Evolutionary conservation across 768 basidiomycete genomes (phyloP).

Genomic region (Kwoniella heveanensis): DNA sequence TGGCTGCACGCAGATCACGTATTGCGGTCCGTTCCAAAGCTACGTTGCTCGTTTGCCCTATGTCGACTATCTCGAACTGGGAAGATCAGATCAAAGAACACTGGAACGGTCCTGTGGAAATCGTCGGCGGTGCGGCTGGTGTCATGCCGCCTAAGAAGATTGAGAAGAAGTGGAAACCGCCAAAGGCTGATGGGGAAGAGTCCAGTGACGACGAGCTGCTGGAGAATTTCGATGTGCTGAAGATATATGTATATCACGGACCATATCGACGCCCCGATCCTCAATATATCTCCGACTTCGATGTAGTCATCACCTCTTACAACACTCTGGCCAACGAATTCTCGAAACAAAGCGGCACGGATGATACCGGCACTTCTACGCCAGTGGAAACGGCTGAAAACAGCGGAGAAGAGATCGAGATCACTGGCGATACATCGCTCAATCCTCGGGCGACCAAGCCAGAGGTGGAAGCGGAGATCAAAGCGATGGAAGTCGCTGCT

Average conservation of each 20-base stretch:
- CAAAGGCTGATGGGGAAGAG: conserved; percentile 36
- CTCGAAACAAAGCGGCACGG: conserved; percentile 72
- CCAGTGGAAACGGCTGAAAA: conserved; percentile 50
- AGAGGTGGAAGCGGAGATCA: conserved; percentile 54
- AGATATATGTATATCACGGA: conserved; percentile 93
- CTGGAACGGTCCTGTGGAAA: conserved; percentile 83
- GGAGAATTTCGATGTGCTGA: conserved; percentile 46
- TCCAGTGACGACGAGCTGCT: conserved; percentile 52
- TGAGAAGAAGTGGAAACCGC: conserved; percentile 41
- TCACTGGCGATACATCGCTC: conserved; percentile 70
- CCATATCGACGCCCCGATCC: conserved; percentile 82
- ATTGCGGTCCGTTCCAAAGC: conserved; percentile 68
- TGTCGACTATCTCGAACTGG: conserved; percentile 97
- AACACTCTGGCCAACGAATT: conserved; percentile 93
- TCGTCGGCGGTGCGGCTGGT: conserved; percentile 71
- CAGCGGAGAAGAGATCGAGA: conserved; percentile 67
- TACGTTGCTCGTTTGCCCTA: conserved; percentile 92
- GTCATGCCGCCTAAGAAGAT: conserved; percentile 37
- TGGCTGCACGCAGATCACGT: conserved; percentile 35
- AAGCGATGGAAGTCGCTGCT: conserved; percentile 55
- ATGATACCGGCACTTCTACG: conserved; percentile 62
- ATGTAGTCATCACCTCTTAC: conserved; percentile 96
- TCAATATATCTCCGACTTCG: conserved; percentile 85
- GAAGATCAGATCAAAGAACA: conserved; percentile 98
- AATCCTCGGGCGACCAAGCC: conserved; percentile 55